Evolutionary conservation across 352 stramenopile species (phyloP).

Genomic region (Phytophthora pistaciae): DNA sequence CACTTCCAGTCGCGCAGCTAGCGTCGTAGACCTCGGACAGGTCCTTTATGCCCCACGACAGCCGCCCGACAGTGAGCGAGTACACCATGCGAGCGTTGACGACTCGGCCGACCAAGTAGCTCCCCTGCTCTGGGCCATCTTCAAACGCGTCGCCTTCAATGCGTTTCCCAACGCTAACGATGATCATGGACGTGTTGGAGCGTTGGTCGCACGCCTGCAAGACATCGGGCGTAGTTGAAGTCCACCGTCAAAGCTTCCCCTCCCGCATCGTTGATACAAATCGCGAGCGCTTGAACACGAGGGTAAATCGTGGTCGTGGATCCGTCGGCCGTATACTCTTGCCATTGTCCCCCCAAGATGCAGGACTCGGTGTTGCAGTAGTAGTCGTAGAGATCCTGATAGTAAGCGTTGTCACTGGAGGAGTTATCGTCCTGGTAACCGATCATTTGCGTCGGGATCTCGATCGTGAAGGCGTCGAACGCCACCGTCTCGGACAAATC

Average conservation of each 20-base stretch:
- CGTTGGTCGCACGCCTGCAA: no score
- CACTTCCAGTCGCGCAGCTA: not conserved
- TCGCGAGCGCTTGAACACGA: constrained; percentile 20
- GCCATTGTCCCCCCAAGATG: no score
- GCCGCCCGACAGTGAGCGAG: constrained; percentile 30
- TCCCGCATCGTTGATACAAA: constrained; percentile 7
- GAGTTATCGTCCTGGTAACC: constrained; percentile 10
- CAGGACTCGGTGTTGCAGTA: constrained; percentile 5
- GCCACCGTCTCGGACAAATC: not conserved
- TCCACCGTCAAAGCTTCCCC: not conserved
- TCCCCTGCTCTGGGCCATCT: not conserved
- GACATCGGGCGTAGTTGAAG: no score
- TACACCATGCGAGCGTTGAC: constrained; percentile 26
- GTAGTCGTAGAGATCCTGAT: not conserved
- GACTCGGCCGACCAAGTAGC: not conserved
- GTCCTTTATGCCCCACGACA: constrained; percentile 25
- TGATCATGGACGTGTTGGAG: constrained; percentile 21
- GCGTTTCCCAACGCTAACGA: constrained; percentile 24
- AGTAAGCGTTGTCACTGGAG: constrained; percentile 10
- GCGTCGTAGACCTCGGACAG: constrained; percentile 13
- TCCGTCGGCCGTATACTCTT: not conserved
- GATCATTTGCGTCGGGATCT: constrained; percentile 15
- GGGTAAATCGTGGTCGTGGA: constrained; percentile 11
- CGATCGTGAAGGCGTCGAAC: constrained; percentile 17
- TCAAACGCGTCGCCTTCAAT: constrained; percentile 23